A percentile compares a stretch with the other conserved stretches of the same genome.
phyloP scores from a whole-genome alignment of 345 rosid genomes.

The Eucalyptus sp. region DNA sequence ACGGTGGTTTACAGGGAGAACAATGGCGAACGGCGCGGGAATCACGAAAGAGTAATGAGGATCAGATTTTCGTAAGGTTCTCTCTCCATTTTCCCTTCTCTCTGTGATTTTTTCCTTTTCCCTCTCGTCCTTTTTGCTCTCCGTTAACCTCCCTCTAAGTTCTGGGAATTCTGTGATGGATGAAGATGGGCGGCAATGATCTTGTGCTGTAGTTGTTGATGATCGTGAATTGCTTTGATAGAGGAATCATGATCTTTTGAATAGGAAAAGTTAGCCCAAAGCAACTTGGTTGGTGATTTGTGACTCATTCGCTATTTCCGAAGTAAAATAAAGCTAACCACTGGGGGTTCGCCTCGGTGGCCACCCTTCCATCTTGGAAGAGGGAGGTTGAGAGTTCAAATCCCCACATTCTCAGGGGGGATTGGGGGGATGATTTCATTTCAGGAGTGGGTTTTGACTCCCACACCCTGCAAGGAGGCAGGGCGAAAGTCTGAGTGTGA shows the following conservation, averaged over 20 bases:
- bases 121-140: neutral
- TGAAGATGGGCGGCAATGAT: neutral
- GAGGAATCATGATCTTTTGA: neutral
- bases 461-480: too few species aligned
- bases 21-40: neutral
- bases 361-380: too few species aligned
- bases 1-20: neutral
- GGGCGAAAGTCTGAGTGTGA: too few species aligned
- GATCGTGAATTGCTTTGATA: neutral
- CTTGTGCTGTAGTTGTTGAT: neutral
- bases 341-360: too few species aligned
- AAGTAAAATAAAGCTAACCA: neutral
- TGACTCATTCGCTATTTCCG: neutral
- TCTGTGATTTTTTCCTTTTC: neutral
- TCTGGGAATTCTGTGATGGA: neutral
- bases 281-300: neutral
- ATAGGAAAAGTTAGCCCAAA: neutral
- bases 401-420: too few species aligned
- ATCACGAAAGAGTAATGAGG: neutral
- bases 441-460: too few species aligned
- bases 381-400: too few species aligned
- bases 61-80: neutral
- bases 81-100: neutral
- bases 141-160: neutral
- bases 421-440: too few species aligned